Conservation (phyloP, 2,329 filamentous ascomycete genomes). For the Arthrinium puccinioides region DNA sequence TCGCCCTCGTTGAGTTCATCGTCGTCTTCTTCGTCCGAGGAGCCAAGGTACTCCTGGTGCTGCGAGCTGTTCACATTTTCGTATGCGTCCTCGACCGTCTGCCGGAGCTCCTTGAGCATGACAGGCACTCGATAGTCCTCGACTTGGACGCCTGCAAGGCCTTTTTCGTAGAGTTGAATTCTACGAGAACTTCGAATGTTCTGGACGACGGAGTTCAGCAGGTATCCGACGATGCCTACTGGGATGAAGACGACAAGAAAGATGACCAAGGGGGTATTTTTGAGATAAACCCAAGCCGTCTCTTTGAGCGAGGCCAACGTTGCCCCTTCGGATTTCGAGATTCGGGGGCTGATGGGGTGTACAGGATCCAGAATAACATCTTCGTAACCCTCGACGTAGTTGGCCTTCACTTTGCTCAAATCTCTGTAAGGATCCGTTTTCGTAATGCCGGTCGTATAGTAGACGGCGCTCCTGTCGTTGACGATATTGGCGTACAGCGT, state of each 20-base stretch:
- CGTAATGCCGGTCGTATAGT: conserved; percentile 75
- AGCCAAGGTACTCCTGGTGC: conserved; percentile 62
- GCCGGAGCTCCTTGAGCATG: conserved; percentile 66
- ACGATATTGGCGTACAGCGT: conserved; percentile 79
- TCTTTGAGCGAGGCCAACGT: conserved; percentile 25
- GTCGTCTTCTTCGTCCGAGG: conserved; percentile 43
- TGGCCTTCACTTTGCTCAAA: conserved; percentile 59
- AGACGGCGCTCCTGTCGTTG: conserved; percentile 76
- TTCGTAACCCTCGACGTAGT: conserved; percentile 67
- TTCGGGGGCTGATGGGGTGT: conserved; percentile 48
- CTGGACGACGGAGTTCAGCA: conserved; percentile 71
- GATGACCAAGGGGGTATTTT: conserved; percentile 54
- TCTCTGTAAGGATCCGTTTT: conserved; percentile 72
- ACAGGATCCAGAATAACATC: conserved; percentile 66
- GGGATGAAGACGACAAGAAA: conserved; percentile 66
- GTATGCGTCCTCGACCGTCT: conserved; percentile 70
- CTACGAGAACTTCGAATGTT: conserved; percentile 66
- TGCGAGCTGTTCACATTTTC: conserved; percentile 65
- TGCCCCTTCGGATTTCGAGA: conserved; percentile 16
- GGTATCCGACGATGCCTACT: conserved; percentile 61
- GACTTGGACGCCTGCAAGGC: conserved; percentile 59
- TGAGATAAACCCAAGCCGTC: conserved; percentile 28
- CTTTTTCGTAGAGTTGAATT: conserved; percentile 68
- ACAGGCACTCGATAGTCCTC: conserved; percentile 69
- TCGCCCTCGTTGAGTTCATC: conserved; percentile 23